phyloP scores from a whole-genome alignment of 306 rosid species.

The Medicago lupulina region DNA sequence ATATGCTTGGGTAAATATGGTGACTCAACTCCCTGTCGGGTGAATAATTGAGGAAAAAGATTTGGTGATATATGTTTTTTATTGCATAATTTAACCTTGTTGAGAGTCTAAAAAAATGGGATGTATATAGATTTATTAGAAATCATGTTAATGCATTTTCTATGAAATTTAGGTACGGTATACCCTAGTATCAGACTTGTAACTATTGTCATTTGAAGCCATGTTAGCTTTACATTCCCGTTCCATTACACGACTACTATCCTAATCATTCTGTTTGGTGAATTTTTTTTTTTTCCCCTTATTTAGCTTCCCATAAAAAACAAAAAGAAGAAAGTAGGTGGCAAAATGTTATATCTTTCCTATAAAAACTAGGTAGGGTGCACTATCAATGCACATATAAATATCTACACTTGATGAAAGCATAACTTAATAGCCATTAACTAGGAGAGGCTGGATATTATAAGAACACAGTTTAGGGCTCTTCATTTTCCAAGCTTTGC shows the following conservation, averaged over 20 bases:
- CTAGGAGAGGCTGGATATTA: too few relatives aligned
- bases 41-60: background rate
- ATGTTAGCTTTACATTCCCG: background rate
- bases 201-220: background rate
- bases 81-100: background rate
- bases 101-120: background rate
- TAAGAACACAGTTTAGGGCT: too few relatives aligned
- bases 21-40: background rate
- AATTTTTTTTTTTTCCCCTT: too few relatives aligned
- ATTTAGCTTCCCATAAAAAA: too few relatives aligned
- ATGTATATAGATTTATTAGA: background rate
- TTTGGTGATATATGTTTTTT: background rate
- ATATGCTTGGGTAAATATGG: background rate
- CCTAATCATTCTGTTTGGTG: too few relatives aligned
- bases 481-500: conserved; percentile 9
- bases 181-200: background rate
- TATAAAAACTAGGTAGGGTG: too few relatives aligned
- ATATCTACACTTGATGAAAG: too few relatives aligned
- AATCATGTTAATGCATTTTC: background rate
- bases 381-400: too few relatives aligned
- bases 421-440: too few relatives aligned
- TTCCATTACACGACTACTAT: background rate
- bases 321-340: too few relatives aligned
- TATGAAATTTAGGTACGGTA: background rate
- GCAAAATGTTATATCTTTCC: too few relatives aligned